A percentile compares a stretch with the other conserved stretches of the same genome.
phyloP scores from a whole-genome alignment of 768 basidiomycete genomes.

The Dendrothele bispora region DNA sequence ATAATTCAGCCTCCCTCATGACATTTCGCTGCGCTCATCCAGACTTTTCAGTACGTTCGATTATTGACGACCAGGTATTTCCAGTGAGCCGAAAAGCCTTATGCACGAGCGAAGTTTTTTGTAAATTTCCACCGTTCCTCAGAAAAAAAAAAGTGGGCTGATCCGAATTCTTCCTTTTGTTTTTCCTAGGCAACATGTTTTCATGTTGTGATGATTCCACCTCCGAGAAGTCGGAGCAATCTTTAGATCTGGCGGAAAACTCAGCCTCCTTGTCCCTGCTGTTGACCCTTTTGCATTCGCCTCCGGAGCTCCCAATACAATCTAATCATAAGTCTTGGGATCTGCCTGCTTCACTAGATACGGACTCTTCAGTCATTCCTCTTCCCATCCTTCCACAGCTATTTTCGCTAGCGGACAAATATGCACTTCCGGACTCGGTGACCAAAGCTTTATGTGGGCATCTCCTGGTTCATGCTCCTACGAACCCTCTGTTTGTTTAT shows the following conservation, averaged over 20 bases:
- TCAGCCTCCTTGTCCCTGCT: conserved; percentile 47
- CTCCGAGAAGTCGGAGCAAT: conserved; percentile 23
- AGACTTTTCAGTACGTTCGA: conserved; percentile 57
- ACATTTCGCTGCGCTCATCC: conserved; percentile 47
- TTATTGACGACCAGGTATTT: conserved; percentile 50
- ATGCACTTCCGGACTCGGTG: conserved; percentile 50
- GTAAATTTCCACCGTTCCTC: conserved; percentile 37
- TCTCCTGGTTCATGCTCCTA: conserved; percentile 50
- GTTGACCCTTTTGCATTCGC: conserved; percentile 56
- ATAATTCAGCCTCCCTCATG: conserved; percentile 13
- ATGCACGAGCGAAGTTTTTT: conserved; percentile 59
- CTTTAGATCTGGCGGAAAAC: conserved; percentile 58
- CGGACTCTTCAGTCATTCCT: no score
- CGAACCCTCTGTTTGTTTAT: conserved; percentile 60
- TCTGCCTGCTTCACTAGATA: conserved; percentile 40
- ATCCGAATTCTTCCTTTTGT: no score
- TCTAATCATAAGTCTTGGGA: conserved; percentile 29
- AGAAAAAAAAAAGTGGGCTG: conserved; percentile 8
- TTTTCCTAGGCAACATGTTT: conserved; percentile 65
- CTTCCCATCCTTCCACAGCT: conserved; percentile 61
- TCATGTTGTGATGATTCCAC: conserved; percentile 52
- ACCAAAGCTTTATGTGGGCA: conserved; percentile 46
- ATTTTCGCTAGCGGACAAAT: conserved; percentile 65
- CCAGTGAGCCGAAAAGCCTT: conserved; percentile 49
- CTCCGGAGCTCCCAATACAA: conserved; percentile 45